Evolutionary conservation across 2,329 filamentous ascomycete genomes (phyloP).

Genomic region (Pseudogymnoascus sp.): DNA sequence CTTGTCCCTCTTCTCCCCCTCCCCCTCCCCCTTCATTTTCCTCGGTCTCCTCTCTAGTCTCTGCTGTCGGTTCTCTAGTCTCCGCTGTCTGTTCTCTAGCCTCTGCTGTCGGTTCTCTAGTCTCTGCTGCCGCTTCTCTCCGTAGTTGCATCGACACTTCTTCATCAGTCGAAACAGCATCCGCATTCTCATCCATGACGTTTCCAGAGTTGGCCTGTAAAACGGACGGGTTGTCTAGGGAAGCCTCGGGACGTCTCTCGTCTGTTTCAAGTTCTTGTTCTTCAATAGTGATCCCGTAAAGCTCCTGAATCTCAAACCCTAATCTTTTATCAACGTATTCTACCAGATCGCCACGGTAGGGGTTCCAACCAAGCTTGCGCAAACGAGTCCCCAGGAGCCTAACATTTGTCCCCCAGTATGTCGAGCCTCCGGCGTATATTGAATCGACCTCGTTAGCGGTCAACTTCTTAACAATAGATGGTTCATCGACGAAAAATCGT

Average conservation of each 20-base stretch:
- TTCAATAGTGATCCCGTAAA: not conserved
- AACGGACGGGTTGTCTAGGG: not conserved
- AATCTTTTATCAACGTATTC: not conserved
- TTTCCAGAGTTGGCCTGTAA: not conserved
- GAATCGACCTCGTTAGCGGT: not conserved
- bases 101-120: not conserved
- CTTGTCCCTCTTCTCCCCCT: not conserved
- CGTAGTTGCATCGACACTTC: not conserved
- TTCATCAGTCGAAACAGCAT: not conserved
- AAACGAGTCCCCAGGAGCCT: not conserved
- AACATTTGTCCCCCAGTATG: not conserved
- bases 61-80: not conserved
- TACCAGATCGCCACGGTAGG: not conserved
- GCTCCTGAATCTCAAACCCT: not conserved
- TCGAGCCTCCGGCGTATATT: not conserved
- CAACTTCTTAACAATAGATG: not conserved
- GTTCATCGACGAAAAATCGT: not conserved
- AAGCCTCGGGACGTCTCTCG: not conserved
- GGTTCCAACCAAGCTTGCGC: not conserved
- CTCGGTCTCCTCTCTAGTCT: not conserved
- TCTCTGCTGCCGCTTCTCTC: not conserved
- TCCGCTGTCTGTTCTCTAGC: not conserved
- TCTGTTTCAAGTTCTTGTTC: not conserved
- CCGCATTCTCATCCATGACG: not conserved
- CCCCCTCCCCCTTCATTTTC: not conserved